phyloP scores from a whole-genome alignment of 768 basidiomycete species.

The Astraeus odoratus region DNA sequence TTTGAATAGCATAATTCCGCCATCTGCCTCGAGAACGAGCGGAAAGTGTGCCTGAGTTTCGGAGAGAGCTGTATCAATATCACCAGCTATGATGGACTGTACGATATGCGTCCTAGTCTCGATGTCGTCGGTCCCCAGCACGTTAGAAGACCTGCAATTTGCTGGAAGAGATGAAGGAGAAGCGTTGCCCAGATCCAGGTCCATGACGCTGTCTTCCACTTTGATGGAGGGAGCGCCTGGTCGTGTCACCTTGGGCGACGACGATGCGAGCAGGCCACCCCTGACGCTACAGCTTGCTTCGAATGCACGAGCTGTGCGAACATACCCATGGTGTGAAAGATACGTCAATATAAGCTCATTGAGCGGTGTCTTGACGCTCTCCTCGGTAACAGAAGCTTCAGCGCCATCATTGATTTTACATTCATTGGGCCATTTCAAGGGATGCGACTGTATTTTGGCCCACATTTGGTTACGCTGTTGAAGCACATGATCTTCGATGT shows the following conservation, averaged over 20 bases:
- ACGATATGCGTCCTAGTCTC: slow-evolving; percentile 66
- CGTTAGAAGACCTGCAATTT: slow-evolving; percentile 7
- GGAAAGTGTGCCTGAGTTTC: slow-evolving; percentile 54
- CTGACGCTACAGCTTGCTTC: slow-evolving; percentile 38
- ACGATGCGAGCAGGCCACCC: slow-evolving; percentile 17
- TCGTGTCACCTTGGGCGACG: slow-evolving; percentile 2
- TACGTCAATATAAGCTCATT: slow-evolving; percentile 74
- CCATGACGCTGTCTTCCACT: slow-evolving; percentile 37
- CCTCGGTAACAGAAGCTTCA: slow-evolving; percentile 21
- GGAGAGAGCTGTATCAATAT: slow-evolving; percentile 62
- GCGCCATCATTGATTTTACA: slow-evolving; percentile 6
- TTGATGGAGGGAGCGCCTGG: slow-evolving; percentile 6
- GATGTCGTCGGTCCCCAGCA: slow-evolving; percentile 44
- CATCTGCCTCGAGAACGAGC: slow-evolving; percentile 56
- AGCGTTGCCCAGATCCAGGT: slow-evolving; percentile 31
- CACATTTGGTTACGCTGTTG: slow-evolving; percentile 61
- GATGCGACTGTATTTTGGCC: slow-evolving; percentile 56
- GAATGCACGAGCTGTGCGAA: slow-evolving; percentile 62
- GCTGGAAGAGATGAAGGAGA: slow-evolving; percentile 7
- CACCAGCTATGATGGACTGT: slow-evolving; percentile 57
- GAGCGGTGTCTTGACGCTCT: slow-evolving; percentile 50
- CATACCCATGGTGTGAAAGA: slow-evolving; percentile 80
- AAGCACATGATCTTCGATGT: slow-evolving; percentile 83
- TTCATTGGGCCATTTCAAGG: slow-evolving; percentile 40
- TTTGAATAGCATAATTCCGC: slow-evolving; percentile 71